Conservation (phyloP, 116 monocot genomes). For the Cymodocea nodosa region DNA sequence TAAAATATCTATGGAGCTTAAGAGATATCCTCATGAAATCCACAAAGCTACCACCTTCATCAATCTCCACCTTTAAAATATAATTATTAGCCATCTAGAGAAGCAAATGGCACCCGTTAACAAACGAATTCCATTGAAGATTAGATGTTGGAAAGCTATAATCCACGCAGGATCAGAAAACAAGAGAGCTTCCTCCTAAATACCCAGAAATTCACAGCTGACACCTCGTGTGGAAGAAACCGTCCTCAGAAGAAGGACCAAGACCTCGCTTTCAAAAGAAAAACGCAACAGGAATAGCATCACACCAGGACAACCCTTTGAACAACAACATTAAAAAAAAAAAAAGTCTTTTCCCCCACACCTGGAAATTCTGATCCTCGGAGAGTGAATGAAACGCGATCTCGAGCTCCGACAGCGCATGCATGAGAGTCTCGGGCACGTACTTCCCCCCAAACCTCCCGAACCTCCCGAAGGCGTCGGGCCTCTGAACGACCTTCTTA, state of each 20-base stretch:
- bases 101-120: no score
- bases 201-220: not conserved
- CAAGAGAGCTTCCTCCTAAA: no score
- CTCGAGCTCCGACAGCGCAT: slow-evolving; percentile 47
- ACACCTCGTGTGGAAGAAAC: not conserved
- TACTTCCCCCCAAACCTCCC: slow-evolving; percentile 83
- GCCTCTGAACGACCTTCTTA: slow-evolving; percentile 14
- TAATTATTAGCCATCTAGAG: no score
- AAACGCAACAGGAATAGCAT: not conserved
- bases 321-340: not conserved
- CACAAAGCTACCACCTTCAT: not conserved
- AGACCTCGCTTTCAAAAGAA: not conserved
- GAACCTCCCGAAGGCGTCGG: slow-evolving; percentile 63
- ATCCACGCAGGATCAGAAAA: no score
- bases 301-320: not conserved
- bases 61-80: no score
- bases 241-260: not conserved
- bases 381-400: slow-evolving; percentile 35
- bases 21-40: not conserved
- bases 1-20: not conserved
- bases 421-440: slow-evolving; percentile 65
- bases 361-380: slow-evolving; percentile 17
- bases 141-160: no score
- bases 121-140: no score
- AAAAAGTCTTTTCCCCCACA: not conserved